phyloP scores from a whole-genome alignment of 2,329 filamentous ascomycete genomes.

The Diaporthe eres region DNA sequence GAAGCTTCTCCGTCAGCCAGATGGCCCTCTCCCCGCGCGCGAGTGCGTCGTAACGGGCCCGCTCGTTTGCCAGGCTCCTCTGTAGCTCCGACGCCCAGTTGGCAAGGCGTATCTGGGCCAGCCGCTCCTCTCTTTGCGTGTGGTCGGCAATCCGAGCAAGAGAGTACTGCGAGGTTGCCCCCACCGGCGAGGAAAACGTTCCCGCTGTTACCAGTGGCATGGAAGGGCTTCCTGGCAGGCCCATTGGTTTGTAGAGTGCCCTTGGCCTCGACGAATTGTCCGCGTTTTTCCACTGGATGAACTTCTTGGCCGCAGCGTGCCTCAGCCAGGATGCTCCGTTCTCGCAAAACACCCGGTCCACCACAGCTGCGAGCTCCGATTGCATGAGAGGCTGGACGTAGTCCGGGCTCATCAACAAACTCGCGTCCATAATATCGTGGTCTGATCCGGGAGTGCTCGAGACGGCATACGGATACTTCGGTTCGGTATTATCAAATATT shows the following conservation, averaged over 20 bases:
- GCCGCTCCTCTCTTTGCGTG: constrained; percentile 51
- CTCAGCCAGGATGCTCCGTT: constrained; percentile 86
- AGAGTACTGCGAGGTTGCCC: constrained; percentile 64
- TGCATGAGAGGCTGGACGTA: constrained; percentile 85
- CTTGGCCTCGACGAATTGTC: constrained; percentile 48
- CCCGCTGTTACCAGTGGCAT: constrained; percentile 36
- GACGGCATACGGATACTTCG: constrained; percentile 76
- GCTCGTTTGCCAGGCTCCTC: constrained; percentile 80
- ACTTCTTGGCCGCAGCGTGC: constrained; percentile 86
- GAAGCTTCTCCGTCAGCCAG: constrained; percentile 77
- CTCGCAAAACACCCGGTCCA: constrained; percentile 82
- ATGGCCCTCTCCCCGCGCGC: constrained; percentile 74
- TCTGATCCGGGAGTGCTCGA: constrained; percentile 82
- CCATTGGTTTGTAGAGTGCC: constrained; percentile 55
- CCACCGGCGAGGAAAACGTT: constrained; percentile 44
- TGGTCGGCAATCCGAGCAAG: constrained; percentile 70
- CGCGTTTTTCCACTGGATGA: constrained; percentile 76
- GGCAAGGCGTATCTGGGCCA: constrained; percentile 73
- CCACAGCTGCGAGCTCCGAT: constrained; percentile 80
- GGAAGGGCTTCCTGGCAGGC: constrained; percentile 40
- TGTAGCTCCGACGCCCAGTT: constrained; percentile 89
- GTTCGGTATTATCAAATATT: constrained; percentile 43
- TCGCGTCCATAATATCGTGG: constrained; percentile 90
- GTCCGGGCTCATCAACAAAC: constrained; percentile 90
- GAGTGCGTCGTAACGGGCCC: constrained; percentile 76